A percentile compares a stretch with the other conserved stretches of the same genome.
phyloP scores from a whole-genome alignment of 805 yeast genomes.

The Maudiozyma bulderi region DNA sequence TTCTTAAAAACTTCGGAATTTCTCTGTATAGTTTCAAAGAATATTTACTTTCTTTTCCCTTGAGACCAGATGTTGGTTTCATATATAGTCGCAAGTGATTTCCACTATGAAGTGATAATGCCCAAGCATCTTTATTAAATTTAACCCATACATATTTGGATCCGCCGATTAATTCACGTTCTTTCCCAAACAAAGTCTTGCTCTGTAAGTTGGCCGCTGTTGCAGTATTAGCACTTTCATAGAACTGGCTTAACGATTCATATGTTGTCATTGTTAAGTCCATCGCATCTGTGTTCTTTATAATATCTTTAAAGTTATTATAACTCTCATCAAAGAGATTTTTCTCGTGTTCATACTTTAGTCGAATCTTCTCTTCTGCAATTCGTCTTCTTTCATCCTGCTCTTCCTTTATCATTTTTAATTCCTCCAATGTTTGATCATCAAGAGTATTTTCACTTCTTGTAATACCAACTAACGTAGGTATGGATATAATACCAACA shows the following conservation, averaged over 20 bases:
- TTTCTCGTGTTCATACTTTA: neutral
- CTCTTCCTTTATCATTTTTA: conserved; percentile 19
- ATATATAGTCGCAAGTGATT: conserved; percentile 21
- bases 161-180: conserved; percentile 10
- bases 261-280: conserved; percentile 32
- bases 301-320: conserved; percentile 9
- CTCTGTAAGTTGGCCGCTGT: conserved; percentile 4
- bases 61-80: conserved; percentile 2
- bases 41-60: conserved; percentile 5
- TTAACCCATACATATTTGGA: conserved; percentile 31
- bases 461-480: conserved; percentile 37
- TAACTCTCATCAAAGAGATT: neutral
- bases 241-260: conserved; percentile 32
- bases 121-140: conserved; percentile 27
- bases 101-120: conserved; percentile 16
- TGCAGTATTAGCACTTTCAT: conserved; percentile 3
- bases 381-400: conserved; percentile 7
- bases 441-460: conserved; percentile 16
- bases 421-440: conserved; percentile 28
- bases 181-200: conserved; percentile 7
- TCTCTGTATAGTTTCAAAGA: conserved; percentile 13
- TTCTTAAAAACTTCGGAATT: conserved; percentile 14
- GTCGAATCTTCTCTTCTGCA: neutral
- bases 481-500: conserved; percentile 47
- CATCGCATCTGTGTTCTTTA: conserved; percentile 14